These are phyloP conservation scores for Salix brachista DNA, from an alignment of 345 rosid species.

Conservation along the genomic window DNA sequence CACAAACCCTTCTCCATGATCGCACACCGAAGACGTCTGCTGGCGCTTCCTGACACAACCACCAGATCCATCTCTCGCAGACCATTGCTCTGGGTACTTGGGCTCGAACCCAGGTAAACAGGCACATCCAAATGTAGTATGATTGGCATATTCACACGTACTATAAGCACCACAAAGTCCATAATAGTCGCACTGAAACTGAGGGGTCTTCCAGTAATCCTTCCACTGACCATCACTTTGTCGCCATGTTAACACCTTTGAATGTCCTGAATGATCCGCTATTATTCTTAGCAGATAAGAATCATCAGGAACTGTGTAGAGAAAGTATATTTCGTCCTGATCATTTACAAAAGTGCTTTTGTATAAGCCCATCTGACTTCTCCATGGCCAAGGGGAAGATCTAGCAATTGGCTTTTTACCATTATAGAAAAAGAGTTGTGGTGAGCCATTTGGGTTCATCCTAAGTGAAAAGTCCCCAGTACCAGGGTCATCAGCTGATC, in stretches of 20 bases:
- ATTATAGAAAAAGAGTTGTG: not conserved
- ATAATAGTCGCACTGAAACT: not conserved
- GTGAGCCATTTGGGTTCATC: not conserved
- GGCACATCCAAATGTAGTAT: not conserved
- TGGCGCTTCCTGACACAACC: slow-evolving; percentile 12
- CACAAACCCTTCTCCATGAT: not conserved
- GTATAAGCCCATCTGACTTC: not conserved
- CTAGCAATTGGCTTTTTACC: not conserved
- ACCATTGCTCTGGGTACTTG: not conserved
- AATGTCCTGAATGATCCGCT: not conserved
- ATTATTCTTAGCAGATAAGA: not conserved
- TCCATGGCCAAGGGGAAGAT: not conserved
- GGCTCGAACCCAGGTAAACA: slow-evolving; percentile 23
- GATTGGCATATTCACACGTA: not conserved
- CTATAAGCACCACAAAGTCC: slow-evolving; percentile 16
- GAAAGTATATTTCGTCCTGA: not conserved
- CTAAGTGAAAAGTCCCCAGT: not conserved
- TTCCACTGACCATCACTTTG: not conserved
- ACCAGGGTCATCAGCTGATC: not conserved
- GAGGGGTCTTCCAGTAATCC: not conserved
- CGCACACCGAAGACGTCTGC: not conserved
- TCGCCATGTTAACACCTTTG: not conserved
- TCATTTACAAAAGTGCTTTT: not conserved
- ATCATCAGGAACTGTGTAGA: too few species aligned
- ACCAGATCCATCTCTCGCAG: not conserved